phyloP scores from a whole-genome alignment of 148 eudicot genomes.

The Heliamphora exappendiculata region DNA sequence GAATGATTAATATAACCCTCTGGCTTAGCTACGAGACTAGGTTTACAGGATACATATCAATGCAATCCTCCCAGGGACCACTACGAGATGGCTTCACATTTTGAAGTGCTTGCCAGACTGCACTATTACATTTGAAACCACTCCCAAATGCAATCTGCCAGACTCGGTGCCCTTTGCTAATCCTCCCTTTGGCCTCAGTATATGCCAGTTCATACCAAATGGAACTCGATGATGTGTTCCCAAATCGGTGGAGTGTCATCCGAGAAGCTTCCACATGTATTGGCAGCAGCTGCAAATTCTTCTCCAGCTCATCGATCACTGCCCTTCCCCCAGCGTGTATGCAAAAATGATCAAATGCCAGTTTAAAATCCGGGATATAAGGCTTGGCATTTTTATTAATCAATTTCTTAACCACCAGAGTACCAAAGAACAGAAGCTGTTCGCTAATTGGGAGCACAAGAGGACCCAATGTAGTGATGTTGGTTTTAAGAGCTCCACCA shows the following conservation, averaged over 20 bases:
- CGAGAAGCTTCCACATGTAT: conserved; percentile 17
- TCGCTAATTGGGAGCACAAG: conserved; percentile 13
- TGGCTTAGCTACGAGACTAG: neutral
- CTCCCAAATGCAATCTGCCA: conserved; percentile 24
- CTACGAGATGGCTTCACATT: conserved; percentile 16
- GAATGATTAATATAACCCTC: neutral
- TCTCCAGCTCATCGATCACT: conserved; percentile 24
- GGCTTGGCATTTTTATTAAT: conserved; percentile 1
- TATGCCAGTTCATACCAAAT: conserved; percentile 20
- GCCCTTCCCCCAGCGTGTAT: conserved; percentile 16
- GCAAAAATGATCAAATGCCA: conserved; percentile 16
- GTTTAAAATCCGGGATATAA: conserved; percentile 13
- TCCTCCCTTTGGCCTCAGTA: conserved; percentile 19
- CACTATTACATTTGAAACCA: conserved; percentile 19
- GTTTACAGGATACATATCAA: conserved; percentile 17
- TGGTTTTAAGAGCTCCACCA: conserved; percentile 12
- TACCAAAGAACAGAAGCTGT: conserved; percentile 15
- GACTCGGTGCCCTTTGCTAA: conserved; percentile 14
- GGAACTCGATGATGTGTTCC: conserved; percentile 17
- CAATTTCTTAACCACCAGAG: conserved; percentile 8
- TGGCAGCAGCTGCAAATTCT: conserved; percentile 18
- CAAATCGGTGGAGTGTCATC: conserved; percentile 19
- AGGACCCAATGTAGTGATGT: conserved; percentile 13
- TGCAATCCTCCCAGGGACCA: conserved; percentile 22
- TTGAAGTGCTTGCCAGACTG: conserved; percentile 19